Base-by-base conservation (phyloP, 495 filamentous ascomycete species). In the Echria macrotheca region DNA sequence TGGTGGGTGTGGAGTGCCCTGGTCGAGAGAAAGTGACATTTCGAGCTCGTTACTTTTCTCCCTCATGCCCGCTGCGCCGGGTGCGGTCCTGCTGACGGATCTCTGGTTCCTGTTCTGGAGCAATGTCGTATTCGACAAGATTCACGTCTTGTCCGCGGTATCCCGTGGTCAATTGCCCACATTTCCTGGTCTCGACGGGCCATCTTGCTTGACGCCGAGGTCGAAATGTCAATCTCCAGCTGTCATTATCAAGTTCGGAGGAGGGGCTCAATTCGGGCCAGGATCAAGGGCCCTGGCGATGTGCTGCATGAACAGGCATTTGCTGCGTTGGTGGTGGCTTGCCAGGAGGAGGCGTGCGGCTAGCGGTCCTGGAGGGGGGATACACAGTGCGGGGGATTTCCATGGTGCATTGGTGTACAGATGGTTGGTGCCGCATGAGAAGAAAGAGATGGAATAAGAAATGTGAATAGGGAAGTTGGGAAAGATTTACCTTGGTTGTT, bases 261-360 rank as follows among this genome's bases (percentile, higher is more conserved):
- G 25, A 54, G 50, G 42, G 42, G 44, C 51, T 44, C 44, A 38
- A 10, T 26, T 44, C 41, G 45, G 39, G 26, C 37, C 39, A 46
- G 38, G 43, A n/a, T n/a, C n/a, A n/a, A n/a, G n/a, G n/a, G n/a
- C n/a, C n/a, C n/a, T 26, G 39, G 31, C 18, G 41, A 47, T 46
- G 52, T 47, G 47, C 53, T 55, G 47, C 53, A 55, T 55, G 53
- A 50, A 55, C 47, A 55, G 33, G 35, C 17, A 19, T 40, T 48
- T 40, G 25, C 19, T 40, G 25, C 24, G 42, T 25, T 25, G 19
- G 23, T 32, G 26, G 24, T 42, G 45, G 51, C 44, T 42, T 41
- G 51, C 37, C 38, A 39, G 28, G 43, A 39, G 32, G 26, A 31
- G 52, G 52, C 3, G 52, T 50, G 39, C 3, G 5, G 11, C 37